A percentile compares a stretch with the other conserved stretches of the same genome.
phyloP scores from a whole-genome alignment of 148 eudicot genomes.

The Fagopyrum tataricum region DNA sequence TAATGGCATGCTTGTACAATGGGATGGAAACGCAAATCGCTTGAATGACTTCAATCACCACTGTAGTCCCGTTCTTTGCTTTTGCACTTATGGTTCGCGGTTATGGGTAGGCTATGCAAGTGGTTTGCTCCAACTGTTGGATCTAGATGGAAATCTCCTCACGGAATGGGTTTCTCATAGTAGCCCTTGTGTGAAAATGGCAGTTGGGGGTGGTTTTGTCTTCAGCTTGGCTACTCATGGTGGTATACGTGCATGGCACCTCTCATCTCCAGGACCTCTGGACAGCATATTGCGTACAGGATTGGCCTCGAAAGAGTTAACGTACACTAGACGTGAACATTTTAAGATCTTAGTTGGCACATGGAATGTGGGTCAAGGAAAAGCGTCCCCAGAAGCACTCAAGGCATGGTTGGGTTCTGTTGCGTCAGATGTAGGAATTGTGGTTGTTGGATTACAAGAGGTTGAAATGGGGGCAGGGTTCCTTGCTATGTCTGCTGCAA shows the following conservation, averaged over 20 bases:
- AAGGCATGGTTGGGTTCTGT: conserved; percentile 68
- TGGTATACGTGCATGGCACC: conserved; percentile 92
- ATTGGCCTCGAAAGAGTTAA: conserved; percentile 53
- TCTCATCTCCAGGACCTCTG: conserved; percentile 81
- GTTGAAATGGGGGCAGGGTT: conserved; percentile 99
- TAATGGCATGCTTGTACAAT: conserved; percentile 72
- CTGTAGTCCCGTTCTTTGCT: conserved; percentile 61
- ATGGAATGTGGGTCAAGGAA: conserved; percentile 99
- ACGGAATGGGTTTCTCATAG: conserved; percentile 89
- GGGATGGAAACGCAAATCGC: conserved; percentile 87
- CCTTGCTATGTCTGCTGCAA: conserved; percentile 99
- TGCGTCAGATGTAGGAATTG: conserved; percentile 73
- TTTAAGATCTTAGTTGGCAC: conserved; percentile 73
- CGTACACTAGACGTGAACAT: conserved; percentile 59
- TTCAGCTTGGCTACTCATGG: conserved; percentile 97
- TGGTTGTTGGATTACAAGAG: conserved; percentile 96
- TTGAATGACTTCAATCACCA: conserved; percentile 71
- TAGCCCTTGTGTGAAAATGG: conserved; percentile 78
- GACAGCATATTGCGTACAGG: conserved; percentile 56
- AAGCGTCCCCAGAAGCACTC: conserved; percentile 73
- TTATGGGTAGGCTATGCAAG: conserved; percentile 93
- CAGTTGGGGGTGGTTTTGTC: conserved; percentile 55
- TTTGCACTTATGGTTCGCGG: conserved; percentile 69
- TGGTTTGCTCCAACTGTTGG: conserved; percentile 74
- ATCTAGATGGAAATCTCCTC: conserved; percentile 70